Percentiles rank a stretch among this genome's conserved stretches.
phyloP scores from a whole-genome alignment of 75 land plant genomes.

The Larix kaempferi region DNA sequence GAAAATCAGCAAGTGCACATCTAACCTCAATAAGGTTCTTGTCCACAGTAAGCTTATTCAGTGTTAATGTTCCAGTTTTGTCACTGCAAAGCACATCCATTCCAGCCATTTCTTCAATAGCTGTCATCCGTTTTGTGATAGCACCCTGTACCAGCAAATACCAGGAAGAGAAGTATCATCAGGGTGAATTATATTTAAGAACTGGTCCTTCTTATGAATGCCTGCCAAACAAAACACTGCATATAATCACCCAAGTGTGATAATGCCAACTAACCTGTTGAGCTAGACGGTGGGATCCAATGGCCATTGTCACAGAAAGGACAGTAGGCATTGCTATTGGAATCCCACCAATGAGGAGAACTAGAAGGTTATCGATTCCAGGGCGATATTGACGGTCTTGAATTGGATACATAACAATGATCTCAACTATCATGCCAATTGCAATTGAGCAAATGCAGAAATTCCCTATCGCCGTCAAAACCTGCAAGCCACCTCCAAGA shows the following conservation, averaged over 20 bases:
- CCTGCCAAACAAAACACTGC: not conserved
- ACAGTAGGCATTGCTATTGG: slow-evolving; percentile 98
- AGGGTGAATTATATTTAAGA: not conserved
- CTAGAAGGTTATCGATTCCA: slow-evolving; percentile 88
- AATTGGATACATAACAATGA: slow-evolving; percentile 84
- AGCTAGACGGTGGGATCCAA: slow-evolving; percentile 86
- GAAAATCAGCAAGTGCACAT: not conserved
- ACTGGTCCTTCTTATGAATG: not conserved
- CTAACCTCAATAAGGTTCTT: slow-evolving; percentile 81
- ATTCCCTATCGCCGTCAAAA: slow-evolving; percentile 90
- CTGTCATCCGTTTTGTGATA: slow-evolving; percentile 97
- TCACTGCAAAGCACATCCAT: slow-evolving; percentile 98
- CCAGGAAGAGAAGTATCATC: not conserved
- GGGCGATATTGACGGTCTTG: slow-evolving; percentile 76
- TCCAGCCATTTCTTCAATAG: slow-evolving; percentile 99
- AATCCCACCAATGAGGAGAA: slow-evolving; percentile 94
- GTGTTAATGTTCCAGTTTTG: slow-evolving; percentile 91
- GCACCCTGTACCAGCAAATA: slow-evolving; percentile 69
- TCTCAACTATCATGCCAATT: slow-evolving; percentile 80
- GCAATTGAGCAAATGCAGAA: slow-evolving; percentile 93
- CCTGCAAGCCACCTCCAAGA: slow-evolving; percentile 33
- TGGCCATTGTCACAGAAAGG: slow-evolving; percentile 92
- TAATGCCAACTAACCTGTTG: slow-evolving; percentile 57
- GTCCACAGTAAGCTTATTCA: slow-evolving; percentile 94
- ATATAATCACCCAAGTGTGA: not conserved